Conservation (phyloP, 306 rosid species). For the Trichosanthes cucumerina region DNA sequence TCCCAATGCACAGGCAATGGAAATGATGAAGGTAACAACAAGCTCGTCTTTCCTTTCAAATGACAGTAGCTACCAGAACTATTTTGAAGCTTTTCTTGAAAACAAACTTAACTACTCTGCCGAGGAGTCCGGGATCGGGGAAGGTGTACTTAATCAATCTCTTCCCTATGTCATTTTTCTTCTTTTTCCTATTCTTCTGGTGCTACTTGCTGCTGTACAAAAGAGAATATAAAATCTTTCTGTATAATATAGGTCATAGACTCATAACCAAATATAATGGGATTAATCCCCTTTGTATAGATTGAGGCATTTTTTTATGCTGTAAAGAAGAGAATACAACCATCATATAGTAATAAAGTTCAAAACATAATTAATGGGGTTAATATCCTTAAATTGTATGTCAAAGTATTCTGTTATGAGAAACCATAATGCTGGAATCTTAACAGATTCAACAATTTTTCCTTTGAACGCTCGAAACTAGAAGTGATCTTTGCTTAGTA, state of each 20-base stretch:
- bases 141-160: constrained; percentile 33
- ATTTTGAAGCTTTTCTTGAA: constrained; percentile 75
- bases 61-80: constrained; percentile 54
- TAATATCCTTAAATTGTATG: not conserved
- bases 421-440: not conserved
- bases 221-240: constrained; percentile 40
- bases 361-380: not conserved
- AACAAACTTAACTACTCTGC: constrained; percentile 32
- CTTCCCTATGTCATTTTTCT: constrained; percentile 55
- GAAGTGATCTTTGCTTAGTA: not conserved
- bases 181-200: constrained; percentile 62
- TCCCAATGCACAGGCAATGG: constrained; percentile 65
- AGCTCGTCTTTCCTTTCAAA: constrained; percentile 32
- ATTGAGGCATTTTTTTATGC: constrained; percentile 18
- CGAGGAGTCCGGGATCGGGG: constrained; percentile 38
- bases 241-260: not conserved
- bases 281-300: not conserved
- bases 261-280: not conserved
- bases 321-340: constrained; percentile 41
- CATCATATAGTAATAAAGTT: not conserved
- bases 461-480: not conserved
- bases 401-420: not conserved
- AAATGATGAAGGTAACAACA: constrained; percentile 60
- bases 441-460: not conserved
- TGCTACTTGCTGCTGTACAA: constrained; percentile 50